Evolutionary conservation across 2,329 filamentous ascomycete genomes (phyloP), one percentile per base, ranked within the genome.

Genomic region (Phyllosticta paracitricarpa): DNA sequence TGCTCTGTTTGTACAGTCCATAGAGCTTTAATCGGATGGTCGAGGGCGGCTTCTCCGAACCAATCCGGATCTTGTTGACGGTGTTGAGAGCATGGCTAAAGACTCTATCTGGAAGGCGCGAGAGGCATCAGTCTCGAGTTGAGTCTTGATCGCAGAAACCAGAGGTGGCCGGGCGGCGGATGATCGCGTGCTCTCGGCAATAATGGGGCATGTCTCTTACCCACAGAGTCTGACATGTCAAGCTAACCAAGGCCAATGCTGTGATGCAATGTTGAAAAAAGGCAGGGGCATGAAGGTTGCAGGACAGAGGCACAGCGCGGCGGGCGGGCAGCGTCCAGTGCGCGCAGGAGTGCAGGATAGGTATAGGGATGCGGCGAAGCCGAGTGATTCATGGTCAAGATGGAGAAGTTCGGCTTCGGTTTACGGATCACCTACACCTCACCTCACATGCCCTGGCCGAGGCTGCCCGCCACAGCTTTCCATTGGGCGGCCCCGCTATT

Each of bases 71-170:
- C 77, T 95, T 95, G 77, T 97, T 97, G 70, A 99, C 93, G 25
- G 94, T 97, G 78, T 96, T 97, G 76, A 99, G 88, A 66, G 94
- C 94, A 84, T 99, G 93, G 74, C 95, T 93, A 76, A 99, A 99
- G 72, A 99, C 94, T 77, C 94, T 89, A 79, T 99, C 94, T 97
- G 57, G n/a, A 33, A 19, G 7, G 25, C 5, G 28, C 9, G 35
- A 28, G 6, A 30, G 28, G 17, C 40, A 17, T 48, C 14, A 48
- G 40, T n/a, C 4, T 48, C 14, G 17, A n/a, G 17, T n/a, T 48
- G 48, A 14, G 17, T 51, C 4, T 51, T 22, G 48, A 22, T 17
- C 4, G 19, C 26, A 28, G 2, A 28, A 4, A 28, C 4, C 28
- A n/a, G 19, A n/a, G 17, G 28, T 24, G 54, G 56, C 25, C 52